Conservation (phyloP, 2,329 filamentous ascomycete genomes). For the Elsinoe fawcettii region DNA sequence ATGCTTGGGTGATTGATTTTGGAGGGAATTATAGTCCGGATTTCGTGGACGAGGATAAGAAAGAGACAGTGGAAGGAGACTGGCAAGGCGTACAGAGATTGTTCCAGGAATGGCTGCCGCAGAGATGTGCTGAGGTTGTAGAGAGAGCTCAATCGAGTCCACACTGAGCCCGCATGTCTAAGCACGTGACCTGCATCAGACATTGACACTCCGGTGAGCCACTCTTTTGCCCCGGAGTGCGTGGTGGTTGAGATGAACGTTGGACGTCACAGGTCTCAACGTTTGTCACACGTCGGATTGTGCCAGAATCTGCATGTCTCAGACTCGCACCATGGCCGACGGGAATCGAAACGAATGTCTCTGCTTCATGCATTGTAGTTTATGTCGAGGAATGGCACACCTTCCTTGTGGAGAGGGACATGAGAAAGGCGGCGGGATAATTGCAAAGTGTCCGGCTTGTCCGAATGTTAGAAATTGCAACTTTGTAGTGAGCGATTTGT, state of each 20-base stretch:
- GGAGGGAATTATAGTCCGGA: conserved; percentile 17
- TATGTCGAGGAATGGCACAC: neutral
- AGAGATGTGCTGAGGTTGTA: neutral
- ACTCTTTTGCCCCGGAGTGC: neutral
- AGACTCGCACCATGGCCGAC: neutral
- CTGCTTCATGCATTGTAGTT: neutral
- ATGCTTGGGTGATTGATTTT: conserved; percentile 24
- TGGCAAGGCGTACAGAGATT: conserved; percentile 8
- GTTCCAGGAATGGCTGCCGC: conserved; percentile 2
- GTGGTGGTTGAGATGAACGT: neutral
- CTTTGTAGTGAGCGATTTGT: neutral
- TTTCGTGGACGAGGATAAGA: conserved; percentile 8
- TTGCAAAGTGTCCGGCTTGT: neutral
- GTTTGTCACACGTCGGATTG: neutral
- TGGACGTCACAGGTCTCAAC: neutral
- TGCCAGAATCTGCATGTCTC: neutral
- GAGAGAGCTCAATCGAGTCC: neutral
- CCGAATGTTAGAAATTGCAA: neutral
- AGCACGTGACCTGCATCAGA: neutral
- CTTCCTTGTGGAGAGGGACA: neutral
- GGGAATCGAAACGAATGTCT: neutral
- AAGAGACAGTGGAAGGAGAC: conserved; percentile 6
- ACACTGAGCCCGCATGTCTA: neutral
- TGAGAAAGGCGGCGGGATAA: neutral
- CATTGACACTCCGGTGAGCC: neutral